Conservation (phyloP, 805 yeast species). For the Monosporozyma siamensis region DNA sequence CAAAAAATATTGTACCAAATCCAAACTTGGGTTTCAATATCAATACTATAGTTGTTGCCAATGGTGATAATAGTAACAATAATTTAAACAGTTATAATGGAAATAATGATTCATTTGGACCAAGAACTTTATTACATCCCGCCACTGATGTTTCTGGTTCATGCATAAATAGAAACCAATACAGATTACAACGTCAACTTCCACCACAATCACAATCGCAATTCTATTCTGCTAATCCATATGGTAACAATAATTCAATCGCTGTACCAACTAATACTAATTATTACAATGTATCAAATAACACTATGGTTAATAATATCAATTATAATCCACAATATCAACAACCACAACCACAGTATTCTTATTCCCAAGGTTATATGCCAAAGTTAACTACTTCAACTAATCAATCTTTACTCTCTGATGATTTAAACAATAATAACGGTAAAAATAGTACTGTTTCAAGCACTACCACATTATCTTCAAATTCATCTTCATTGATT, state of each 20-base stretch:
- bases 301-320: neutral
- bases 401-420: neutral
- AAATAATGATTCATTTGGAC: no score
- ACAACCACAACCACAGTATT: slow-evolving; percentile 1
- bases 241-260: no score
- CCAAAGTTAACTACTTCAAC: neutral
- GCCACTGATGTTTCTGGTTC: neutral
- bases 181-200: neutral
- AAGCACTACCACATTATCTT: neutral
- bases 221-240: neutral
- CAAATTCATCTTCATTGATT: neutral
- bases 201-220: neutral
- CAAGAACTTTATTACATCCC: slow-evolving; percentile 1
- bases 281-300: no score
- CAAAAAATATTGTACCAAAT: neutral
- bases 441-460: neutral
- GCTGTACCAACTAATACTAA: neutral
- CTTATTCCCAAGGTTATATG: neutral
- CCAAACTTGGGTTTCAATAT: no score
- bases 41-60: no score
- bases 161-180: neutral
- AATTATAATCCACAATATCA: neutral
- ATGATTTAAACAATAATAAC: neutral
- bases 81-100: no score
- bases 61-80: neutral